phyloP scores from a whole-genome alignment of 495 filamentous ascomycete genomes.

The Mytilinidion resinicola region DNA sequence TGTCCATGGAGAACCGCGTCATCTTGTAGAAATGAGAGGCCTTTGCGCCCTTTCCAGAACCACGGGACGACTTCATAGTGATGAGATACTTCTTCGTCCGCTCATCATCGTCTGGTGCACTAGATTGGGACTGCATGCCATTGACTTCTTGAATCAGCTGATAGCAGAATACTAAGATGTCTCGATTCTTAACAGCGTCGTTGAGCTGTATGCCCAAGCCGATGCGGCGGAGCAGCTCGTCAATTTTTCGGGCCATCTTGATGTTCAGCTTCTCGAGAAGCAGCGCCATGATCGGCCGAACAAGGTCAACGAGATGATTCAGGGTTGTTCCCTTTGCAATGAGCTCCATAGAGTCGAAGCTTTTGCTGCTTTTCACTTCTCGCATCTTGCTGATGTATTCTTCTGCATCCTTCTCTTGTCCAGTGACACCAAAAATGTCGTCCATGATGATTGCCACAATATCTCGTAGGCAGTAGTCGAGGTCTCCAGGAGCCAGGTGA shows the following conservation, averaged over 20 bases:
- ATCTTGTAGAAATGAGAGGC: slow-evolving; percentile 78
- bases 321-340: slow-evolving; percentile 75
- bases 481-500: slow-evolving; percentile 69
- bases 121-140: slow-evolving; percentile 28
- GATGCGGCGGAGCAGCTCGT: slow-evolving; percentile 80
- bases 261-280: slow-evolving; percentile 75
- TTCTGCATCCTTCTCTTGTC: slow-evolving; percentile 94
- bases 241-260: slow-evolving; percentile 75
- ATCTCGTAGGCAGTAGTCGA: slow-evolving; percentile 79
- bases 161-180: slow-evolving; percentile 86
- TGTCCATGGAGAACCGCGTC: slow-evolving; percentile 75
- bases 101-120: slow-evolving; percentile 44
- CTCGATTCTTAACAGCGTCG: slow-evolving; percentile 61
- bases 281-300: slow-evolving; percentile 68
- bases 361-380: slow-evolving; percentile 96
- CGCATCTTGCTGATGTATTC: slow-evolving; percentile 94
- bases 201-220: slow-evolving; percentile 77
- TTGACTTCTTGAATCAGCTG: slow-evolving; percentile 86
- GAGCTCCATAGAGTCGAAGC: slow-evolving; percentile 94
- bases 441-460: slow-evolving; percentile 88
- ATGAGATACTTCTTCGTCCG: slow-evolving; percentile 66
- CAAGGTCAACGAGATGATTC: slow-evolving; percentile 61
- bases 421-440: slow-evolving; percentile 92
- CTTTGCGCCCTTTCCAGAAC: slow-evolving; percentile 59
- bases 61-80: slow-evolving; percentile 63